A percentile compares a stretch with the other conserved stretches of the same genome.
These are phyloP conservation scores for Blastocladiella emersonii DNA, from an alignment of 371 early-diverging fungal species.

Conservation along the genomic window DNA sequence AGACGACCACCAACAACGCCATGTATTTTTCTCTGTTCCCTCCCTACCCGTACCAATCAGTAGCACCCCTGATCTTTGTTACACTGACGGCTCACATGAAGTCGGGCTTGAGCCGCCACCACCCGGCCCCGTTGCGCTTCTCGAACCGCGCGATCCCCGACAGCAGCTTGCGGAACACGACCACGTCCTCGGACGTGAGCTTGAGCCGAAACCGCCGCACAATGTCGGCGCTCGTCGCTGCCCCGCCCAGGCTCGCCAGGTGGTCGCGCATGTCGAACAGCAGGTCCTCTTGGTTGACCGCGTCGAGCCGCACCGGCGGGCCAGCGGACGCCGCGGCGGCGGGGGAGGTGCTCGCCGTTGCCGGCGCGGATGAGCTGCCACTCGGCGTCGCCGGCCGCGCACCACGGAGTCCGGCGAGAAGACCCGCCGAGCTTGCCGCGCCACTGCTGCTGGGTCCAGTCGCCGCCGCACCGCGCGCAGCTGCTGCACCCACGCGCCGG, in stretches of 20 bases:
- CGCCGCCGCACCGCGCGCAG: slow-evolving; percentile 14
- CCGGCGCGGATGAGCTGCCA: no score
- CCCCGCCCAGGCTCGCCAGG: slow-evolving; percentile 27
- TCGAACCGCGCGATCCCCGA: slow-evolving; percentile 44
- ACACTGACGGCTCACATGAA: no score
- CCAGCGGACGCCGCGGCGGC: no score
- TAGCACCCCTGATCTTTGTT: no score
- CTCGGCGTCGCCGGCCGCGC: no score
- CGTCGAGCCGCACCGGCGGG: no score
- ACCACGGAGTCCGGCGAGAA: not conserved
- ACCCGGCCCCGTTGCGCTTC: slow-evolving; percentile 16
- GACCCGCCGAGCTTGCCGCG: no score
- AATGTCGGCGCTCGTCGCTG: slow-evolving; percentile 33
- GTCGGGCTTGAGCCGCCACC: slow-evolving; percentile 37
- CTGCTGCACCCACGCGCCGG: slow-evolving; percentile 11
- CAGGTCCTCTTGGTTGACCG: slow-evolving; percentile 13
- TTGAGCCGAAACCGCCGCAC: slow-evolving; percentile 28
- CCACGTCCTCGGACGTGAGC: slow-evolving; percentile 30
- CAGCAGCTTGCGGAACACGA: slow-evolving; percentile 48
- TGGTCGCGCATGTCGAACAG: slow-evolving; percentile 39
- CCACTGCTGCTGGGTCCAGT: no score
- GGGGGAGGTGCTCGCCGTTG: no score
- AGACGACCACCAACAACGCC: no score
- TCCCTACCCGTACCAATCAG: no score
- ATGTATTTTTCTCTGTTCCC: no score